These are phyloP conservation scores for Passiflora organensis DNA, from an alignment of 345 rosid genomes.

Conservation along the genomic window DNA sequence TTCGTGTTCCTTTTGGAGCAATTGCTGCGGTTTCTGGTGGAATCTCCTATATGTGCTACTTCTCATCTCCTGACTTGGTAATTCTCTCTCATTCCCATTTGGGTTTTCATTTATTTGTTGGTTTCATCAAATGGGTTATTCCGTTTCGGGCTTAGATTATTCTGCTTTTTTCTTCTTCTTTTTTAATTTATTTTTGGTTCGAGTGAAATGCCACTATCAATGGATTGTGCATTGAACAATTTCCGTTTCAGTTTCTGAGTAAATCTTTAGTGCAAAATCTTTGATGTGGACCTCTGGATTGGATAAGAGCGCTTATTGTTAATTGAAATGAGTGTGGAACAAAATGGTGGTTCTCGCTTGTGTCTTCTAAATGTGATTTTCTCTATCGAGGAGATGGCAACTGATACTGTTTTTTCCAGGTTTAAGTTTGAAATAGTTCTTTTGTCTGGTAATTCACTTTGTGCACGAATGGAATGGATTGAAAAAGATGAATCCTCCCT, in stretches of 20 bases:
- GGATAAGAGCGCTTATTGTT: no score
- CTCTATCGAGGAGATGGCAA: no score
- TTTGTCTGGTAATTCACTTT: no score
- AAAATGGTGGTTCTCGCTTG: no score
- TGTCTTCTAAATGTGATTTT: no score
- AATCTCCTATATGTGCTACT: conserved; percentile 52
- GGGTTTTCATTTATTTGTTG: conserved; percentile 6
- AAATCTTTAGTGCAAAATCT: background rate
- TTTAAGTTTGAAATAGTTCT: no score
- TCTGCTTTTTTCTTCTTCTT: background rate
- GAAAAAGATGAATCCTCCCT: background rate
- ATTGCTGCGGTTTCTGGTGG: conserved; percentile 84
- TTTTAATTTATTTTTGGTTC: background rate
- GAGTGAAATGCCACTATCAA: background rate
- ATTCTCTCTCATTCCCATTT: conserved; percentile 7
- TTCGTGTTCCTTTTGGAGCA: conserved; percentile 56
- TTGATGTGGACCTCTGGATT: background rate
- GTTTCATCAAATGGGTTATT: background rate
- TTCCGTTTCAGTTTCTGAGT: background rate
- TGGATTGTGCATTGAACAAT: background rate
- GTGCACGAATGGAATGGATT: background rate
- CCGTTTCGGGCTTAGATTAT: background rate
- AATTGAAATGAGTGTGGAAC: no score
- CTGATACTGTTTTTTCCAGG: no score
- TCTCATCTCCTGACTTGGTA: conserved; percentile 60